phyloP scores from a whole-genome alignment of 2,329 filamentous ascomycete genomes.

The Venturia oleaginea region DNA sequence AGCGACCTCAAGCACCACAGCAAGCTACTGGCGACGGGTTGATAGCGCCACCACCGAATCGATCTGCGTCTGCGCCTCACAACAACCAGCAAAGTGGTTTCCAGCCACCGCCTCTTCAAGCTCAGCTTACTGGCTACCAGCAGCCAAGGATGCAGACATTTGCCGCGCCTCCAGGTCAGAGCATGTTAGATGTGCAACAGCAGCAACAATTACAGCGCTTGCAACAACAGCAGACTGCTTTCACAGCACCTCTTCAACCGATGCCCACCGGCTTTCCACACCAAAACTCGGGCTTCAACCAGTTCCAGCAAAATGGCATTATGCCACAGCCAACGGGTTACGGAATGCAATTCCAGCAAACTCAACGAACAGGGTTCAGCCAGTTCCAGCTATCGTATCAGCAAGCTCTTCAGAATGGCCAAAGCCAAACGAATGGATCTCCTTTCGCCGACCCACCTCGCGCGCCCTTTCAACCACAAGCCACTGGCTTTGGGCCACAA shows the following conservation, averaged over 20 bases:
- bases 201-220: conserved; percentile 28
- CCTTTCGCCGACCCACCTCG: conserved; percentile 45
- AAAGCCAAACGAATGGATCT: conserved; percentile 30
- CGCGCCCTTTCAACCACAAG: conserved; percentile 29
- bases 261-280: conserved; percentile 33
- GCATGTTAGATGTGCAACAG: conserved; percentile 59
- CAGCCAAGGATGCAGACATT: conserved; percentile 46
- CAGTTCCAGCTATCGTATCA: conserved; percentile 29
- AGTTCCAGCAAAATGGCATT: conserved; percentile 32
- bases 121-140: conserved; percentile 70
- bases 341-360: conserved; percentile 23
- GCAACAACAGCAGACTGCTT: conserved; percentile 21
- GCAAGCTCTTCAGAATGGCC: conserved; percentile 40
- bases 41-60: conserved; percentile 66
- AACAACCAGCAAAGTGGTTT: conserved; percentile 66
- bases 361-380: conserved; percentile 35
- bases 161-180: conserved; percentile 66
- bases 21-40: conserved; percentile 46
- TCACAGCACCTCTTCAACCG: conserved; percentile 19
- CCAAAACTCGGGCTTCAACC: conserved; percentile 48
- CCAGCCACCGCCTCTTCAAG: conserved; percentile 59
- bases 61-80: conserved; percentile 81
- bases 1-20: conserved; percentile 64
- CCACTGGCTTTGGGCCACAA: conserved; percentile 42
- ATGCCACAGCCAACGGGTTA: conserved; percentile 40